Base-by-base conservation (phyloP, 1,139 yeast species). In the Eremothecium coryli region DNA sequence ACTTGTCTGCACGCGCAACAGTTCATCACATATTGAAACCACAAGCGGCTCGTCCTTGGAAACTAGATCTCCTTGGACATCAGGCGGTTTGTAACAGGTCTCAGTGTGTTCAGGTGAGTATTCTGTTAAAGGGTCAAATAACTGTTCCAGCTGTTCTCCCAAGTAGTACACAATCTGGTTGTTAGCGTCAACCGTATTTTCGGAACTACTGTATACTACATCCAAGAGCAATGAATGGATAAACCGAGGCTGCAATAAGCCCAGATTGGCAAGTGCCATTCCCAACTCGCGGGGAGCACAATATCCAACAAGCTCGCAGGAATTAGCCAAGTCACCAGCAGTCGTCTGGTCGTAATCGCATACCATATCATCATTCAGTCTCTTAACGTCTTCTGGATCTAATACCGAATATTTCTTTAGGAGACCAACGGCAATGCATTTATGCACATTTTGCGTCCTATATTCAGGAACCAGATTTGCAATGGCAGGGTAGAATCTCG, bases 21-120 rank as follows among this genome's bases (percentile, higher is more conserved):
- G 59, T 53, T 88, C 96, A 18, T 71, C 64, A 33, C 85, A 66
- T 4, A 85, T 70, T 1, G 77, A 64, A 25, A 61, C 61, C 2
- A 56, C 41, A 10, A 63, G 42, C 3, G 56, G 50, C 22, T 58
- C 64, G 30, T 61, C 65, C 5, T 47, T 37, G n/a, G 36, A 49
- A 25, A 33, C 35, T 14, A 18, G 24, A 9, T 14, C 18, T 3
- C 15, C 12, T 13, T 24, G 31, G 13, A 38, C 35, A 13, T 46
- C 57, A n/a, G 65, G 65, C 7, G 62, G 52, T 35, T 45, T 65
- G 50, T 88, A 88, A 1, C 71, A 64, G 36, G 71, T 66, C 42
- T 81, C 86, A 33, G 93, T 72, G 23, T 77, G 75, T 55, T 88
- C 95, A 0, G 97, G 97, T 0, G 93, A 82, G 54, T 88, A 88